These are phyloP conservation scores for Xylariomycetidae sp. DNA, from an alignment of 2,329 filamentous ascomycete genomes.

Conservation along the genomic window DNA sequence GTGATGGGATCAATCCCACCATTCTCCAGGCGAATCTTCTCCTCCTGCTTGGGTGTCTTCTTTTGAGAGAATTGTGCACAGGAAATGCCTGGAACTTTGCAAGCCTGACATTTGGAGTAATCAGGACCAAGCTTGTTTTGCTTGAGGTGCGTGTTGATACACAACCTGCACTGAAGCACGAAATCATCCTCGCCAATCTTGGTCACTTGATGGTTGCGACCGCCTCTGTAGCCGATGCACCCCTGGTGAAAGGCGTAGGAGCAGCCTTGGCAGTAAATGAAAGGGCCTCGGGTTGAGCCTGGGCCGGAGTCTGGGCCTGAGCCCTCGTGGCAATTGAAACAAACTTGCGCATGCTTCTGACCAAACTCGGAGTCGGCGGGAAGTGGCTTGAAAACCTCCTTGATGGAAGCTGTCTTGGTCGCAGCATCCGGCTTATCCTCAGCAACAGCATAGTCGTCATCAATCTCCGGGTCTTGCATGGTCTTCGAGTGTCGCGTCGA, in stretches of 20 bases:
- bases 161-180: conserved; percentile 84
- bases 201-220: conserved; percentile 81
- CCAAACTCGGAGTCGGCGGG: conserved; percentile 60
- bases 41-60: conserved; percentile 72
- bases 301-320: conserved; percentile 41
- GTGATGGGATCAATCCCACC: conserved; percentile 71
- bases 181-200: conserved; percentile 74
- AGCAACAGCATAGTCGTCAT: conserved; percentile 52
- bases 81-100: conserved; percentile 57
- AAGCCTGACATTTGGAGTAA: conserved; percentile 66
- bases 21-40: conserved; percentile 75
- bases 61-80: conserved; percentile 69
- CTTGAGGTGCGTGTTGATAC: conserved; percentile 61
- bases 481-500: conserved; percentile 36
- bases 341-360: conserved; percentile 61
- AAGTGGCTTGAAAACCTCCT: conserved; percentile 65
- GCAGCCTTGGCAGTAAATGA: conserved; percentile 90
- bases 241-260: conserved; percentile 74
- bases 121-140: conserved; percentile 67
- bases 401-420: conserved; percentile 57
- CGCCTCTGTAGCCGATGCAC: conserved; percentile 69
- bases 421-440: conserved; percentile 38
- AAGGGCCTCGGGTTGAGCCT: conserved; percentile 55
- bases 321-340: conserved; percentile 56
- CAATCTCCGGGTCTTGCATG: conserved; percentile 48